Percentiles rank a stretch among this genome's conserved stretches.
Conservation (phyloP, 495 filamentous ascomycete species). For the Terfezia claveryi region DNA sequence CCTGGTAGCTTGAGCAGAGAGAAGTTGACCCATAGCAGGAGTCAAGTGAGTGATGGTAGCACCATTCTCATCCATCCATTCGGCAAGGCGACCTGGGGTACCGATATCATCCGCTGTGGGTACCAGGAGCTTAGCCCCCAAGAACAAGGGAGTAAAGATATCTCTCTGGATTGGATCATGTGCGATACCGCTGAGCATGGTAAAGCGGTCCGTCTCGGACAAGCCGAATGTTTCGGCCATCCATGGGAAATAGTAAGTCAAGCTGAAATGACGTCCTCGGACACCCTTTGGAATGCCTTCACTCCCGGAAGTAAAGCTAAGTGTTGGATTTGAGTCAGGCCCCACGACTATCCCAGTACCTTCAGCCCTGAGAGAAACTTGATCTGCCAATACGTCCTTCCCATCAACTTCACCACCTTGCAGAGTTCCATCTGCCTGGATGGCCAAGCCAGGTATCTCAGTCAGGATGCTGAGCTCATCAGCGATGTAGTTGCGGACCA, state of each 20-base stretch:
- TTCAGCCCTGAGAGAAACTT: conserved; percentile 30
- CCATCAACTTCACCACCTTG: conserved; percentile 41
- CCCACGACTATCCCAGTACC: conserved; percentile 62
- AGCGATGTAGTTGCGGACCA: conserved; percentile 51
- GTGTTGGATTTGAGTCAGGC: conserved; percentile 65
- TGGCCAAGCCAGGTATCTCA: conserved; percentile 51
- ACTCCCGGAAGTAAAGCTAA: conserved; percentile 67
- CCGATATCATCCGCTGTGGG: conserved; percentile 69
- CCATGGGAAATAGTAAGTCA: conserved; percentile 80
- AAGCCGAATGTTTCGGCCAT: conserved; percentile 70
- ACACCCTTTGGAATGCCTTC: conserved; percentile 80
- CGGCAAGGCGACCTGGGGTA: conserved; percentile 58
- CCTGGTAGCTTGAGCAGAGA: conserved; percentile 62
- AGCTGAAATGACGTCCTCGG: conserved; percentile 63
- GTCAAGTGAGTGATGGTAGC: conserved; percentile 81
- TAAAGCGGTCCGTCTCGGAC: conserved; percentile 53
- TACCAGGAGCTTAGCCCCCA: conserved; percentile 62
- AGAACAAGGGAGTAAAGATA: conserved; percentile 82
- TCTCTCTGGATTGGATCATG: conserved; percentile 86
- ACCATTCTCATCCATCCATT: conserved; percentile 67
- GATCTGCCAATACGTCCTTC: conserved; percentile 41
- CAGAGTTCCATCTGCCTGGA: conserved; percentile 54
- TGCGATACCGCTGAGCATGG: conserved; percentile 63
- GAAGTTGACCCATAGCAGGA: conserved; percentile 88
- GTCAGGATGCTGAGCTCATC: conserved; percentile 50